Conservation (phyloP, 768 basidiomycete genomes). For the Strobilomyces confusus region DNA sequence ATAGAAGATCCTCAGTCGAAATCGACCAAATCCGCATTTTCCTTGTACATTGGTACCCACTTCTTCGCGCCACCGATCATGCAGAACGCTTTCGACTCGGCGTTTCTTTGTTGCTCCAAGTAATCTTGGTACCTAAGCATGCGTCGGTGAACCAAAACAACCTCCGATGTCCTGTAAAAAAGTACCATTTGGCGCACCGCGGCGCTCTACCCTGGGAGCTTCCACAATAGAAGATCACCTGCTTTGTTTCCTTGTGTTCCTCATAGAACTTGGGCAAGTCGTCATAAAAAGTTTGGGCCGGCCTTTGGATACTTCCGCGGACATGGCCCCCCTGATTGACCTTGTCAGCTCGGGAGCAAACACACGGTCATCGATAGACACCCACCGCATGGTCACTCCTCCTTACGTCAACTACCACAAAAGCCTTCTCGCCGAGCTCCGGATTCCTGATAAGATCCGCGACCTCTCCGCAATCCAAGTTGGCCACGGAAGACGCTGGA, state of each 20-base stretch:
- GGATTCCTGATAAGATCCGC: slow-evolving; percentile 27
- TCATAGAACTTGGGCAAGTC: slow-evolving; percentile 40
- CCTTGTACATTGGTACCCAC: slow-evolving; percentile 34
- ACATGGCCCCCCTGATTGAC: slow-evolving; percentile 48
- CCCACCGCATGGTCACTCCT: slow-evolving; percentile 43
- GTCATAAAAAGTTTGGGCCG: slow-evolving; percentile 50
- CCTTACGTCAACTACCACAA: slow-evolving; percentile 50
- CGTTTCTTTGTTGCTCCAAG: slow-evolving; percentile 31
- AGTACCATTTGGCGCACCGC: slow-evolving; percentile 53
- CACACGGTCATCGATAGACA: background rate
- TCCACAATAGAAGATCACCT: slow-evolving; percentile 53
- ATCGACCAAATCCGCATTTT: slow-evolving; percentile 23
- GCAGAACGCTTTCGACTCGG: slow-evolving; percentile 37
- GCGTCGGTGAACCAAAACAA: background rate
- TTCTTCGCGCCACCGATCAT: slow-evolving; percentile 42
- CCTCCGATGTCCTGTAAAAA: background rate
- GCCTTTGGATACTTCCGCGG: slow-evolving; percentile 44
- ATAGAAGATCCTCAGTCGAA: slow-evolving; percentile 12
- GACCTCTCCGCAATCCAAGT: slow-evolving; percentile 36
- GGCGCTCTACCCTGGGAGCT: slow-evolving; percentile 51
- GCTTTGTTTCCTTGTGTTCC: slow-evolving; percentile 34
- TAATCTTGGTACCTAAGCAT: slow-evolving; percentile 47
- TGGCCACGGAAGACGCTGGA: slow-evolving; percentile 27
- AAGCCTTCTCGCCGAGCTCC: slow-evolving; percentile 16
- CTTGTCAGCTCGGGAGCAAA: background rate